Base-by-base conservation (phyloP, 352 stramenopile genomes). In the Phytophthora europaea region DNA sequence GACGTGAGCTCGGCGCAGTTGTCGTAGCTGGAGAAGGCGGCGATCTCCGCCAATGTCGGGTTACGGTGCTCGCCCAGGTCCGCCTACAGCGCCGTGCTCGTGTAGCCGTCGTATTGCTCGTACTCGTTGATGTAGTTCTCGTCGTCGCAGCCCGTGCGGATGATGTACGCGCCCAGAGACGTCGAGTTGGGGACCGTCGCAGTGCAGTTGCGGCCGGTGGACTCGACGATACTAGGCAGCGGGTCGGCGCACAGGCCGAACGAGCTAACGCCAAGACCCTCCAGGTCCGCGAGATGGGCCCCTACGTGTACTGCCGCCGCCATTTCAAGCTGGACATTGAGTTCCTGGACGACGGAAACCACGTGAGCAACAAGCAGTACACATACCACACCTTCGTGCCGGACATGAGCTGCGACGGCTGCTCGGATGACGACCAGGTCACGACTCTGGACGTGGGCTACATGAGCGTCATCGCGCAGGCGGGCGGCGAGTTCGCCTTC, bases 121-220 rank as follows among this genome's bases (percentile, higher is more conserved):
- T 88, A 91, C 67, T 84, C 84, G 53, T 79, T 81, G 57, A 90
- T 88, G 36, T 69, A 64, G 59, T 81, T 71, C n/a, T 81, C 76
- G 58, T 91, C 82, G 31, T 91, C 76, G 40, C 84, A 91, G 16
- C 84, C 84, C 13, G 84, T 89, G 28, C 67, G 73, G 48, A 80
- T 63, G 7, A 75, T 81, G 74, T 85, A 90, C 67, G 63, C 79
- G 65, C 70, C 72, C 13, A 91, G 74, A 3, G 36, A 50, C 4
- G 62, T 60, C 2, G 70, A 45, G 15, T 63, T 47, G 3, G 84
- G 84, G 5, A 78, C 57, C 5, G 65, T 68, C 48, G 57, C 70
- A 12, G 76, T 81, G 68, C 79, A 91, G 65, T 91, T 70, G 15
- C 87, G 72, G n/a, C 83, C 83, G 45, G 80, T 88, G 38, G 66